phyloP scores from a whole-genome alignment of 495 filamentous ascomycete species.

The Penicillium diatomitis region DNA sequence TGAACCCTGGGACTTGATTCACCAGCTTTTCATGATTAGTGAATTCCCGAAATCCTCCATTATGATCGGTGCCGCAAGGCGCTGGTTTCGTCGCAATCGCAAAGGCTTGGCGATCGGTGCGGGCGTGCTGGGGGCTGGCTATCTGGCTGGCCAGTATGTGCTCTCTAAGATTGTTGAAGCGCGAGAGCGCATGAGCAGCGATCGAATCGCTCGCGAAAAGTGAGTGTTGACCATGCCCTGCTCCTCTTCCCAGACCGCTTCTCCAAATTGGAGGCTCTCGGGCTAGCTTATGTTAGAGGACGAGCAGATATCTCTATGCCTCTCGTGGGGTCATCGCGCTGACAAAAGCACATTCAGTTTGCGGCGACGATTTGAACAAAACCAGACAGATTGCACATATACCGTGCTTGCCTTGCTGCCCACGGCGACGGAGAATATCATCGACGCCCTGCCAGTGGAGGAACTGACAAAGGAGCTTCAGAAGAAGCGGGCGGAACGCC shows the following conservation, averaged over 20 bases:
- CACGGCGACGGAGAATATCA: slow-evolving; percentile 78
- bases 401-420: slow-evolving; percentile 95
- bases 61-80: slow-evolving; percentile 76
- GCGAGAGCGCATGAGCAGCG: slow-evolving; percentile 87
- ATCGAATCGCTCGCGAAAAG: slow-evolving; percentile 94
- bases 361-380: slow-evolving; percentile 92
- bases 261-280: too few species aligned
- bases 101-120: slow-evolving; percentile 79
- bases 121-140: slow-evolving; percentile 80
- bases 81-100: slow-evolving; percentile 88
- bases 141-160: slow-evolving; percentile 88
- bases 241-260: too few species aligned
- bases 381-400: slow-evolving; percentile 96
- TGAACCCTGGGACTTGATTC: slow-evolving; percentile 3
- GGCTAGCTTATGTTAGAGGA: too few species aligned
- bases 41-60: slow-evolving; percentile 16
- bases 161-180: slow-evolving; percentile 83
- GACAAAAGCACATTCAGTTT: slow-evolving; percentile 47
- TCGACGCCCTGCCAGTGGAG: slow-evolving; percentile 82
- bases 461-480: slow-evolving; percentile 83
- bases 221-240: slow-evolving; percentile 32
- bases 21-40: slow-evolving; percentile 1
- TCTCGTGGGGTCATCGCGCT: slow-evolving; percentile 3
- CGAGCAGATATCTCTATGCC: neutral
- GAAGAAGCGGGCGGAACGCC: slow-evolving; percentile 75